Evolutionary conservation across 768 basidiomycete species (phyloP).

Genomic region (Leccinum longicurvipes): DNA sequence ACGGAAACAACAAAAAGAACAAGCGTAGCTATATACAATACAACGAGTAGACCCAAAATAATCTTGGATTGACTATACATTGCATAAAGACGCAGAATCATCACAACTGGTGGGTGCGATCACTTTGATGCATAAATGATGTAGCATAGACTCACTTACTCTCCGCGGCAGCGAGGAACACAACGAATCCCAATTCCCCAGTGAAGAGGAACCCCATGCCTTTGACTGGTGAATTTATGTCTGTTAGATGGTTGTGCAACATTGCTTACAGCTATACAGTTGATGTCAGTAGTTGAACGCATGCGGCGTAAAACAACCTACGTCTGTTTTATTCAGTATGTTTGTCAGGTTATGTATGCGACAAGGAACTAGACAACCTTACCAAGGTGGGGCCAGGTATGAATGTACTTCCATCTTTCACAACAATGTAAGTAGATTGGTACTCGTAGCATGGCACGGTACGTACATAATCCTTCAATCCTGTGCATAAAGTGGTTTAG

Average conservation of each 20-base stretch:
- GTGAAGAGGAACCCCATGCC: slow-evolving; percentile 6
- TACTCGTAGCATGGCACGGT: neutral
- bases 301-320: neutral
- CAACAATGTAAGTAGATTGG: neutral
- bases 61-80: slow-evolving; percentile 16
- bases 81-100: slow-evolving; percentile 25
- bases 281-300: neutral
- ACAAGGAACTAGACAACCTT: neutral
- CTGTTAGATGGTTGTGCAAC: neutral
- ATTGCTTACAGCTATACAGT: slow-evolving; percentile 15
- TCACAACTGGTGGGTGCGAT: slow-evolving; percentile 9
- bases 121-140: neutral
- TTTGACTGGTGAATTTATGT: neutral
- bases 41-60: slow-evolving; percentile 13
- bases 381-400: slow-evolving; percentile 15
- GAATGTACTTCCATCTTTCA: slow-evolving; percentile 15
- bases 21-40: slow-evolving; percentile 8
- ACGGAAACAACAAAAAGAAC: neutral
- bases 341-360: neutral
- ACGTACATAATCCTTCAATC: slow-evolving; percentile 9
- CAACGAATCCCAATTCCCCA: neutral
- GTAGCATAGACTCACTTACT: slow-evolving; percentile 7
- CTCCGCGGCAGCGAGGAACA: slow-evolving; percentile 17
- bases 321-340: slow-evolving; percentile 6
- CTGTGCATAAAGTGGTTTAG: slow-evolving; percentile 5